A percentile compares a stretch with the other conserved stretches of the same genome.
These are phyloP conservation scores for Physcia stellaris DNA, from an alignment of 495 filamentous ascomycete species.

Conservation along the genomic window DNA sequence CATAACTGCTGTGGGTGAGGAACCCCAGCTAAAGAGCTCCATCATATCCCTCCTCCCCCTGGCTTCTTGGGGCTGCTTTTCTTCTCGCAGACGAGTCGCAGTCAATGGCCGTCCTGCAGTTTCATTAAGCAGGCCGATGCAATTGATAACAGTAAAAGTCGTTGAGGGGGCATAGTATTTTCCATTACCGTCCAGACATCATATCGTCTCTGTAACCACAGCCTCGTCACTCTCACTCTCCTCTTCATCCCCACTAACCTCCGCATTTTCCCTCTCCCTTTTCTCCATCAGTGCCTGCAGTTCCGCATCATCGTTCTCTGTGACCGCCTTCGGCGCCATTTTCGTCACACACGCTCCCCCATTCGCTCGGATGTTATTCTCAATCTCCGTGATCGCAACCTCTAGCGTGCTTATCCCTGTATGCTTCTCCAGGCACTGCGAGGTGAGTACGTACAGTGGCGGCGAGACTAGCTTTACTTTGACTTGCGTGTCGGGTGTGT, in stretches of 20 bases:
- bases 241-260: slow-evolving; percentile 93
- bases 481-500: slow-evolving; percentile 72
- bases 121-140: slow-evolving; percentile 4
- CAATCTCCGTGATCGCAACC: slow-evolving; percentile 74
- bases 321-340: slow-evolving; percentile 98
- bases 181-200: too few relatives aligned
- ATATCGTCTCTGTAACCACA: slow-evolving; percentile 16
- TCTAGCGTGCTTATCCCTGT: slow-evolving; percentile 72
- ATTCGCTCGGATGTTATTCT: slow-evolving; percentile 54
- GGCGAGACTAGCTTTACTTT: slow-evolving; percentile 95
- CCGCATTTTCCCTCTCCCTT: slow-evolving; percentile 91
- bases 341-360: slow-evolving; percentile 72
- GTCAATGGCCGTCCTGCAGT: too few relatives aligned
- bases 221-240: slow-evolving; percentile 83
- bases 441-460: slow-evolving; percentile 86
- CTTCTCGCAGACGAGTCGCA: too few relatives aligned
- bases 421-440: slow-evolving; percentile 85
- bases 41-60: too few relatives aligned
- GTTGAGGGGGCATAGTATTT: not conserved
- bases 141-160: not conserved
- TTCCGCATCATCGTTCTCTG: slow-evolving; percentile 94
- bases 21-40: too few relatives aligned
- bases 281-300: slow-evolving; percentile 98
- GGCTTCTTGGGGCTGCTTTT: too few relatives aligned
- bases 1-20: too few relatives aligned